These are phyloP conservation scores for Talaromyces sp. DNA, from an alignment of 2,329 filamentous ascomycete species.

Conservation along the genomic window DNA sequence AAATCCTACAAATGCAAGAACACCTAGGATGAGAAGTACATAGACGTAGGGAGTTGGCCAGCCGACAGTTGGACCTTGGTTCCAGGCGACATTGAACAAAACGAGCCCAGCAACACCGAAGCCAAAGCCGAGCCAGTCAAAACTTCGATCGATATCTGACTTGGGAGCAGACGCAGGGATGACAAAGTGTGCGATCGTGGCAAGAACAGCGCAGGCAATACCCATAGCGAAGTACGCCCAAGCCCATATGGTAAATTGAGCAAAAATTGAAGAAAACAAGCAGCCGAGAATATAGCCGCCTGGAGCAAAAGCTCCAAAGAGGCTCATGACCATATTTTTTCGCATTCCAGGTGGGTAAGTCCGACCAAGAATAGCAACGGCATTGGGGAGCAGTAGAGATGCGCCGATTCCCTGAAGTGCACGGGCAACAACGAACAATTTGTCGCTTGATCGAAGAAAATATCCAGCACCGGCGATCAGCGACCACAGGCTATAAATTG, in stretches of 20 bases:
- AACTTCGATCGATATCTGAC: constrained; percentile 13
- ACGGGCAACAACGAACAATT: constrained; percentile 21
- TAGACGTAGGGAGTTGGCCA: constrained; percentile 42
- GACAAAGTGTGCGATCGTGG: constrained; percentile 28
- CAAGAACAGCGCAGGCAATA: constrained; percentile 15
- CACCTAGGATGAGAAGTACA: constrained; percentile 38
- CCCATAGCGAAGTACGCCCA: constrained; percentile 26
- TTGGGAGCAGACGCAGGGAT: constrained; percentile 30
- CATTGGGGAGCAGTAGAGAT: constrained; percentile 41
- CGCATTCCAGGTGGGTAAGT: constrained; percentile 34
- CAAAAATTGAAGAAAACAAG: constrained; percentile 34
- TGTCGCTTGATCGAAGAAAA: constrained; percentile 21
- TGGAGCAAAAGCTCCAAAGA: constrained; percentile 42
- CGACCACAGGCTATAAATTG: constrained; percentile 46
- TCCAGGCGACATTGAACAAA: constrained; percentile 50
- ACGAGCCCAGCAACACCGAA: constrained; percentile 45
- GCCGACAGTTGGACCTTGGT: constrained; percentile 43
- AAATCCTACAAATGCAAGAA: constrained; percentile 29
- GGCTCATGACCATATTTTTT: constrained; percentile 41
- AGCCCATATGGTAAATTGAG: constrained; percentile 43
- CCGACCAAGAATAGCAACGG: constrained; percentile 38
- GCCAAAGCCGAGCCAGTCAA: constrained; percentile 40
- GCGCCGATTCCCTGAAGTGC: constrained; percentile 39
- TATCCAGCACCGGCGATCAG: constrained; percentile 40
- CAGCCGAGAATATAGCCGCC: constrained; percentile 34